These are phyloP conservation scores for Penicillium soppii DNA, from an alignment of 495 filamentous ascomycete species.

Conservation along the genomic window DNA sequence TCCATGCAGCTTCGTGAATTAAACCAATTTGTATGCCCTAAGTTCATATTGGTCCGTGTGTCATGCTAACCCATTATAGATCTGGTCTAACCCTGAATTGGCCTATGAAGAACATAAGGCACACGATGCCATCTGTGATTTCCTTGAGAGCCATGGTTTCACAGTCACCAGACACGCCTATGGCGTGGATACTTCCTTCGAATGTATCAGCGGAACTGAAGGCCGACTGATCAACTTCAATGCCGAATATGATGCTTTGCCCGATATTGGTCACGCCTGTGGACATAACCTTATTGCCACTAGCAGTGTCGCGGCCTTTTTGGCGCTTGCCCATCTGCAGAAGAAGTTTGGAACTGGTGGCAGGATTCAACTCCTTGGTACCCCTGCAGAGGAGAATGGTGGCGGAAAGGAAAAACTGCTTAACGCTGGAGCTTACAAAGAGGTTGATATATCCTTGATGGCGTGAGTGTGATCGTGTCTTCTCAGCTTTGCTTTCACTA, in stretches of 20 bases:
- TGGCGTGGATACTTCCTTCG: constrained; percentile 41
- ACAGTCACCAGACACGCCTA: constrained; percentile 54
- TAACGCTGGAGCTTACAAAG: constrained; percentile 59
- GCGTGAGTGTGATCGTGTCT: constrained; percentile 38
- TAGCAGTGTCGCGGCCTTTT: constrained; percentile 56
- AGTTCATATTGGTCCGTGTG: background rate
- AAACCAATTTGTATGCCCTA: constrained; percentile 20
- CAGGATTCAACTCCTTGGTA: constrained; percentile 63
- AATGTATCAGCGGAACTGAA: constrained; percentile 35
- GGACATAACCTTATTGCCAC: constrained; percentile 71
- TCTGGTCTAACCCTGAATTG: constrained; percentile 62
- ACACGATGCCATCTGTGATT: constrained; percentile 57
- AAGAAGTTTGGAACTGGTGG: constrained; percentile 48
- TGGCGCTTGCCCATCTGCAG: constrained; percentile 54
- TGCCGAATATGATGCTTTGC: constrained; percentile 55
- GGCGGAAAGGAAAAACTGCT: constrained; percentile 68
- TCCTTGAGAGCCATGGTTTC: constrained; percentile 55
- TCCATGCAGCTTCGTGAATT: constrained; percentile 27
- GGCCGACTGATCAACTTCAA: constrained; percentile 46
- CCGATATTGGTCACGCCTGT: constrained; percentile 63
- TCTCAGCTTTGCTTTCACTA: background rate
- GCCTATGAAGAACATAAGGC: constrained; percentile 57
- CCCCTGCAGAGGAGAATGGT: constrained; percentile 69
- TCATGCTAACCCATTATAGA: constrained; percentile 36
- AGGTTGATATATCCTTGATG: constrained; percentile 65